These are phyloP conservation scores for Torulaspora microellipsoides DNA, from an alignment of 805 yeast species.

Conservation along the genomic window DNA sequence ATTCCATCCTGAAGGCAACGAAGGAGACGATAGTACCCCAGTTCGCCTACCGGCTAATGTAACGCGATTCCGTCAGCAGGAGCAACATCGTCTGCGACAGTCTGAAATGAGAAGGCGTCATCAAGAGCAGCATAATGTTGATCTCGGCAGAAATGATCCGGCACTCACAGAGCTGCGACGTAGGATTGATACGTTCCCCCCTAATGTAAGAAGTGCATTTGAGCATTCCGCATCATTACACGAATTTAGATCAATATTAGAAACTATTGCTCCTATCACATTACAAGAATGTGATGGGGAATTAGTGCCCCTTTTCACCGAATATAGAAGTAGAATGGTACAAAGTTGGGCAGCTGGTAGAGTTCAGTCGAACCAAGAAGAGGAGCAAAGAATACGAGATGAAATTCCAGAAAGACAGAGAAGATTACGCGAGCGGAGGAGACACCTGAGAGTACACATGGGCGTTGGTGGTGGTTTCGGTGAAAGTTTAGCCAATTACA, in stretches of 20 bases:
- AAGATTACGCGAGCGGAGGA: conserved; percentile 1
- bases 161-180: conserved; percentile 12
- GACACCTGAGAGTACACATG: conserved; percentile 8
- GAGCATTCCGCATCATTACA: conserved; percentile 23
- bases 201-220: conserved; percentile 24
- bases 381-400: not conserved
- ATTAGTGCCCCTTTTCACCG: conserved; percentile 18
- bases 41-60: conserved; percentile 8
- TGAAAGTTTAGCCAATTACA: conserved; percentile 12
- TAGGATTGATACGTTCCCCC: conserved; percentile 19
- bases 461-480: conserved; percentile 12
- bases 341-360: conserved; percentile 19
- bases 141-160: conserved; percentile 8
- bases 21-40: conserved; percentile 4
- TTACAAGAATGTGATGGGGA: conserved; percentile 22
- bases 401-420: not conserved
- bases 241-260: conserved; percentile 23
- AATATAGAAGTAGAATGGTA: conserved; percentile 18
- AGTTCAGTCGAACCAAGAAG: conserved; percentile 8
- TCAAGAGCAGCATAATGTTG: conserved; percentile 5
- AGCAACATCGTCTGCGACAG: conserved; percentile 7
- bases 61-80: conserved; percentile 10
- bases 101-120: conserved; percentile 9
- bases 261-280: conserved; percentile 20
- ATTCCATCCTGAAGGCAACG: conserved; percentile 11